Evolutionary conservation across 306 rosid genomes (phyloP), one percentile per base, ranked within the genome.

Genomic region (Quercus rubra): DNA sequence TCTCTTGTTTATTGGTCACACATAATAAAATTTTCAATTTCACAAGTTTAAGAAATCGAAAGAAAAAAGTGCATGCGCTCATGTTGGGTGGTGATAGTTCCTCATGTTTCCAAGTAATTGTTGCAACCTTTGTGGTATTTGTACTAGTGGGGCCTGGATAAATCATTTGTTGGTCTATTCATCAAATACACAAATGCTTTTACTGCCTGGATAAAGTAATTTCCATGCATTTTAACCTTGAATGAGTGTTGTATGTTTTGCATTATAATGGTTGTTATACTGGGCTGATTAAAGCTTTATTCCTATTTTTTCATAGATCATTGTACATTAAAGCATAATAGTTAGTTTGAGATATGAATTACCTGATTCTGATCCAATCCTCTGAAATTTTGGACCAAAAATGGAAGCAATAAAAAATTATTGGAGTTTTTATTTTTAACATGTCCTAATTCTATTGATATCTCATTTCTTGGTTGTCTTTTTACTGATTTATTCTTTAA

Each of bases 401-500:
- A 63, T 46, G n/a, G 33, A 18, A 14, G 20, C 21, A 23, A 11
- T 41, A 46, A 3, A 73, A 6, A 46, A 55, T 13, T 14, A 15
- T 21, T 43, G 68, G 55, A 6, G 31, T 1, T 49, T 17, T 20
- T 23, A 68, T 51, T 71, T 76, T 59, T 14, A 27, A 41, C 2
- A 1, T 4, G 17, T 71, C 21, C 33, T 74, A 69, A 63, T 55
- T 78, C 46, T 19, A 54, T 25, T 43, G 52, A 46, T 20, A 21
- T 68, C 25, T 72, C 59, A 20, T 51, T 68, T 52, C 21, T 80
- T 70, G 43, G 49, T 67, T 68, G 63, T 83, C 58, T 52, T 38
- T 74, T 71, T 52, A 28, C 63, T 85, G 80, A 83, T 75, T 74
- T 19, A 55, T 46, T 15, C 66, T 43, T 52, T 61, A 55, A 8